These are phyloP conservation scores for Thielaviopsis populi DNA, from an alignment of 2,329 filamentous ascomycete species.

Conservation along the genomic window DNA sequence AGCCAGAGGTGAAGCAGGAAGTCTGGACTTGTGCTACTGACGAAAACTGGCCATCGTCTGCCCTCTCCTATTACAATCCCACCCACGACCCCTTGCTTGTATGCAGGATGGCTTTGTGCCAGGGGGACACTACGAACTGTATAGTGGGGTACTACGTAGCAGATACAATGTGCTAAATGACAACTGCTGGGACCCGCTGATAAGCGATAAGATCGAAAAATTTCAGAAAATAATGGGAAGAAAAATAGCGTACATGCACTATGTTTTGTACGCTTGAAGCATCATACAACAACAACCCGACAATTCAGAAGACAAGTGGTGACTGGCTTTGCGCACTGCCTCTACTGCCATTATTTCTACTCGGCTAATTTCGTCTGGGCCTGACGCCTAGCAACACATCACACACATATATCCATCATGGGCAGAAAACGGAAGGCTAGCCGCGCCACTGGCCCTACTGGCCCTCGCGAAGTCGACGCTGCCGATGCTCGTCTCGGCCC, in stretches of 20 bases:
- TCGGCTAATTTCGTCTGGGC: background rate
- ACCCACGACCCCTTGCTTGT: background rate
- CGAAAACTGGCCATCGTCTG: background rate
- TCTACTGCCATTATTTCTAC: background rate
- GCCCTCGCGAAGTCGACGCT: slow-evolving; percentile 40
- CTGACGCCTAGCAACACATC: background rate
- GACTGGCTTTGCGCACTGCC: background rate
- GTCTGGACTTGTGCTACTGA: background rate
- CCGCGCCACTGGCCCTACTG: slow-evolving; percentile 32
- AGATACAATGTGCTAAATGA: background rate
- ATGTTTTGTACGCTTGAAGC: background rate
- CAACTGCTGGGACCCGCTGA: slow-evolving; percentile 1
- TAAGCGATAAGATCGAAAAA: slow-evolving; percentile 15
- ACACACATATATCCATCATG: slow-evolving; percentile 29
- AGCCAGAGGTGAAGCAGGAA: background rate
- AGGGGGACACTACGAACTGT: background rate
- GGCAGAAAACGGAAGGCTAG: slow-evolving; percentile 58
- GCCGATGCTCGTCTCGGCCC: slow-evolving; percentile 47
- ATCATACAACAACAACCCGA: background rate
- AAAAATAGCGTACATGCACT: background rate
- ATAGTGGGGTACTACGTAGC: background rate
- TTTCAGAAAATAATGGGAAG: slow-evolving; percentile 6
- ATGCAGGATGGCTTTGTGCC: background rate
- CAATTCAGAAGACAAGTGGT: background rate
- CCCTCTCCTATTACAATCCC: background rate